Evolutionary conservation across 1,284 basidiomycete genomes (phyloP), one percentile per base, ranked within the genome.

Genomic region (Neolentinus lepideus): DNA sequence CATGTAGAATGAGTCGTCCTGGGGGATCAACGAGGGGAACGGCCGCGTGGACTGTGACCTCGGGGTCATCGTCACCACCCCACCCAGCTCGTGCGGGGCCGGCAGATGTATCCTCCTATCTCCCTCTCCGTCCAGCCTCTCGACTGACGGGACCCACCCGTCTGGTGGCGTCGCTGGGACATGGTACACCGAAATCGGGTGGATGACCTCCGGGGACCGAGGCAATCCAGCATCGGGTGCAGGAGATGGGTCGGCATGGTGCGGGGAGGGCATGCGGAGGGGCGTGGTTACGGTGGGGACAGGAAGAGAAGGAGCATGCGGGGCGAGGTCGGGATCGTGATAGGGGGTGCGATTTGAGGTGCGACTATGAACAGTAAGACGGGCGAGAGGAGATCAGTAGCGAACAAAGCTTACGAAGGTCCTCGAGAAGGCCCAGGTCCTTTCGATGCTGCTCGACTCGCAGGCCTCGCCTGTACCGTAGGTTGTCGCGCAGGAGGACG

Each of bases 251-350:
- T 14, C 14, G n/a, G 47, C 47, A 21, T 50, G 47, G 47, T 50
- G 47, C 22, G 60, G 58, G 24, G 58, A 56, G 12, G 56, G 56
- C 24, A 53, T 46, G 50, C 52, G 52, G 51, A 58, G 58, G 22
- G 60, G 59, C 25, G 56, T 56, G 21, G 54, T 38, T 0, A 60
- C 54, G 10, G 55, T 57, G 21, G 60, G 57, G 16, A 55, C 27
- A 16, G 54, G 36, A 12, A 58, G 54, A 31, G 46, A 46, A n/a
- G 38, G 53, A 14, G 59, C 48, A 16, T 52, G n/a, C 43, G 58
- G 59, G 25, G 46, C 54, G 47, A 57, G 47, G 38, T 58, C 59
- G 25, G 59, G 57, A 16, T 38, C 25, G 52, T 24, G 45, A n/a
- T 36, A 36, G n/a, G 35, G 45, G 31, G 54, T 36, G 3, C 25